Evolutionary conservation across 257 asterid species (phyloP), one percentile per base, ranked within the genome.

Genomic region (Lycium barbarum): DNA sequence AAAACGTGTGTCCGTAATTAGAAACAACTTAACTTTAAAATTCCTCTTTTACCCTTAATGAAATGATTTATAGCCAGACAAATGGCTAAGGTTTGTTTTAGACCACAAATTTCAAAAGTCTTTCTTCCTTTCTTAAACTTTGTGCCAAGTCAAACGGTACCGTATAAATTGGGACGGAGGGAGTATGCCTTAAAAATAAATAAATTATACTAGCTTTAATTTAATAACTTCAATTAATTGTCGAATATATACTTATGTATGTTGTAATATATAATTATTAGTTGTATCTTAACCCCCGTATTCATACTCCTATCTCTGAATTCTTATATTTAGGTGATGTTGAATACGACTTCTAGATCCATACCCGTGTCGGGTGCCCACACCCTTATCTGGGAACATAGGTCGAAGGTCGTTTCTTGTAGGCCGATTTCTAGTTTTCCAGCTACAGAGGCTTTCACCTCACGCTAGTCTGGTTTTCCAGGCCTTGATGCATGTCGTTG

Each of bases 241-340:
- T 66, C 47, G 33, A 66, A 66, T 33, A 66, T 12, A 33, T 33
- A 33, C 20, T 66, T 66, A 6, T 33, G 47, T 33, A 67, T 67
- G 38, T 67, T 67, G 74, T 35, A 43, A 67, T 35, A 35, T 14
- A 67, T 47, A 17, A 33, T 13, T 6, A 13, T 35, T 67, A 67
- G 49, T 35, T 67, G 74, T 67, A 67, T 13, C 74, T 67, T 67
- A 35, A 67, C 74, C 33, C 49, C 47, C 10, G 2, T 67, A 35
- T 67, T 67, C 47, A 35, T 67, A 35, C 22, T 67, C 8, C 74
- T 33, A 13, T 67, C 12, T 35, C 47, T 67, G 74, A 17, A 13
- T 67, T 47, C 43, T 67, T 67, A 67, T 67, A 67, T 35, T 35
- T 67, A 35, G 47, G 74, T 67, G 74, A 67, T 67, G 20, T 33